These are phyloP conservation scores for Cyanidiococcus yangmingshanensis DNA, from an alignment of 23 red algal species.

Conservation along the genomic window DNA sequence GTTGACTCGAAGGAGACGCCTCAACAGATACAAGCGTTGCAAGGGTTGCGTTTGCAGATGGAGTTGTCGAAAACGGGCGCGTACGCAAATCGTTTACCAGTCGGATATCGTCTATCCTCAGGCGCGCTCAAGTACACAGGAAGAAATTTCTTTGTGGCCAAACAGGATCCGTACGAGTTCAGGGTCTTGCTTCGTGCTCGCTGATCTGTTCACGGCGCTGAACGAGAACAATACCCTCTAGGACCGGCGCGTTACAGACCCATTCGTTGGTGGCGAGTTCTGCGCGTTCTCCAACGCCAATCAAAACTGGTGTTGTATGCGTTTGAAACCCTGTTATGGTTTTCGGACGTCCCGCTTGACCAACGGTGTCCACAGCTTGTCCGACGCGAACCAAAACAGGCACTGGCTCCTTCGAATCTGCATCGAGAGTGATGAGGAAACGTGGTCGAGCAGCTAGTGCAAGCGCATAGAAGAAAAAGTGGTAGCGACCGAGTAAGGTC, in stretches of 20 bases:
- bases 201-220: neutral
- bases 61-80: no score
- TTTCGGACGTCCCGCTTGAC: slow-evolving; percentile 79
- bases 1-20: no score
- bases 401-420: slow-evolving; percentile 66
- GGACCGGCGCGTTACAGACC: slow-evolving; percentile 37
- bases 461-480: slow-evolving; percentile 85
- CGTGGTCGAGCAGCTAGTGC: slow-evolving; percentile 60
- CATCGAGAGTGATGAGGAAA: slow-evolving; percentile 82
- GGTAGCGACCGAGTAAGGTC: slow-evolving; percentile 75
- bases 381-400: slow-evolving; percentile 73
- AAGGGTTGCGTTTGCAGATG: no score
- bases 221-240: slow-evolving; percentile 86
- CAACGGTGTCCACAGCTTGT: slow-evolving; percentile 93
- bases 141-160: no score
- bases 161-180: no score
- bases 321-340: slow-evolving; percentile 93
- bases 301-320: slow-evolving; percentile 82
- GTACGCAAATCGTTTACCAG: no score
- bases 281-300: slow-evolving; percentile 71
- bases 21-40: no score
- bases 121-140: no score
- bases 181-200: no score
- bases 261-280: slow-evolving; percentile 95
- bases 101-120: no score